A percentile compares a stretch with the other conserved stretches of the same genome.
These are phyloP conservation scores for Saxophila tyrrhenica DNA, from an alignment of 495 filamentous ascomycete species.

Conservation along the genomic window DNA sequence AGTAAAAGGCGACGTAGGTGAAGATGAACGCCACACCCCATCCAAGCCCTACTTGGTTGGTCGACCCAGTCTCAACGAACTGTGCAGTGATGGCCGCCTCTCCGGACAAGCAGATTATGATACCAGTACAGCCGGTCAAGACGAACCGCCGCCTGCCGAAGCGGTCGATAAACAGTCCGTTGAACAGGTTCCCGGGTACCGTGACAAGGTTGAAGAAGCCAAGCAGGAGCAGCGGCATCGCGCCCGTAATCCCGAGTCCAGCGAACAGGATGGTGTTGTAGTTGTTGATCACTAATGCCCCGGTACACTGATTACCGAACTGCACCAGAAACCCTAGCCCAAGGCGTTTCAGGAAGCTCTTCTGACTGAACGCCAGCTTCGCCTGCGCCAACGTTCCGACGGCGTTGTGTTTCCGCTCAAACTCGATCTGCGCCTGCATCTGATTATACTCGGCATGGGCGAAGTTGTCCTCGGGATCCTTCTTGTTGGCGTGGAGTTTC, in stretches of 20 bases:
- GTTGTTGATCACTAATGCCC: conserved; percentile 16
- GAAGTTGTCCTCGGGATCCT: conserved; percentile 17
- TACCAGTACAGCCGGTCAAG: conserved; percentile 10
- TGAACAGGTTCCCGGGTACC: conserved; percentile 15
- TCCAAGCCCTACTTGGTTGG: conserved; percentile 9
- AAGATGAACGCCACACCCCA: conserved; percentile 20
- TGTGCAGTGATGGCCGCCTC: conserved; percentile 17
- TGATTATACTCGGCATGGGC: conserved; percentile 18
- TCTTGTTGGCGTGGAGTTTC: conserved; percentile 11
- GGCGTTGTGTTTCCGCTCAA: conserved; percentile 13
- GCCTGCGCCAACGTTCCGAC: conserved; percentile 10
- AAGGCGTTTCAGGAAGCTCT: conserved; percentile 10
- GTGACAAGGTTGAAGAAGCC: conserved; percentile 15
- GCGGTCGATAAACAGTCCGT: conserved; percentile 17
- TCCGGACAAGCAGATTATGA: conserved; percentile 9
- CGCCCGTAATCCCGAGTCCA: conserved; percentile 9
- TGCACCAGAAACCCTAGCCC: conserved; percentile 12
- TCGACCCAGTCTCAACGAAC: conserved; percentile 14
- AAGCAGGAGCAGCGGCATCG: conserved; percentile 14
- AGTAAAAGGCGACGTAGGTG: conserved; percentile 16
- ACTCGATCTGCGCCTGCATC: conserved; percentile 18
- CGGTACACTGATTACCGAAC: conserved; percentile 16
- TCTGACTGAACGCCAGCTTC: conserved; percentile 10
- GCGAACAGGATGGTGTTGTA: conserved; percentile 14
- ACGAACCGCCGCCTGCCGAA: conserved; percentile 17